Evolutionary conservation across 1,139 yeast species (phyloP), one percentile per base, ranked within the genome.

Genomic region (Yamadazyma epiphylla): DNA sequence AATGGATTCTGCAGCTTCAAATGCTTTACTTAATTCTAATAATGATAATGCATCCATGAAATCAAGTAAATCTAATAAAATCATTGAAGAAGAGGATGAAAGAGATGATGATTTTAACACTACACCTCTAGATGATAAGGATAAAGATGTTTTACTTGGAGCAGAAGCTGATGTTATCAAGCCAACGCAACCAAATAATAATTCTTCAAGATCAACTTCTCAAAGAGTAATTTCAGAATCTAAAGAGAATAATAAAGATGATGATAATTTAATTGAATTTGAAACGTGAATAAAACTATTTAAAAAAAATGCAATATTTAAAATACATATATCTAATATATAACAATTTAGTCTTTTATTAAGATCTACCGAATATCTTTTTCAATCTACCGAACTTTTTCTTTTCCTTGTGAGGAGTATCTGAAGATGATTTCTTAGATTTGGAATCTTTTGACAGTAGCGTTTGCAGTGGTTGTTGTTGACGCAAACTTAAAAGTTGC

Each of bases 1-100:
- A 41, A 87, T 86, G 74, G 96, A 88, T 51, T 80, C 78, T 19
- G 72, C 72, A n/a, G 70, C 72, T 3, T 48, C 61, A 3, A 49
- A 39, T 30, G 48, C 58, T 3, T 37, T 40, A 16, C 38, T 31
- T 11, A 30, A 35, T 19, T 36, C 38, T 13, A 40, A 43, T 26
- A 39, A 46, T 15, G 61, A 57, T 22, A 51, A 41, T 24, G 43
- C 57, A 3, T 53, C 62, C 3, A 31, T 51, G 35, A 55, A 51
- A 32, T 59, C 67, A 1, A 41, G 45, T 2, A 58, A 47, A 27
- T 49, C 58, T 2, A 13, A 10, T 10, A 43, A 36, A 15, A 33
- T 30, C 8, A 15, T 30, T 5, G 61, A 53, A 9, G 30, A 16
- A 2, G 76, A 70, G 9, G 77, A 71, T 17, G 71, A 66, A 29